These are phyloP conservation scores for Spiraea crenata DNA, from an alignment of 331 rosid genomes.

Conservation along the genomic window DNA sequence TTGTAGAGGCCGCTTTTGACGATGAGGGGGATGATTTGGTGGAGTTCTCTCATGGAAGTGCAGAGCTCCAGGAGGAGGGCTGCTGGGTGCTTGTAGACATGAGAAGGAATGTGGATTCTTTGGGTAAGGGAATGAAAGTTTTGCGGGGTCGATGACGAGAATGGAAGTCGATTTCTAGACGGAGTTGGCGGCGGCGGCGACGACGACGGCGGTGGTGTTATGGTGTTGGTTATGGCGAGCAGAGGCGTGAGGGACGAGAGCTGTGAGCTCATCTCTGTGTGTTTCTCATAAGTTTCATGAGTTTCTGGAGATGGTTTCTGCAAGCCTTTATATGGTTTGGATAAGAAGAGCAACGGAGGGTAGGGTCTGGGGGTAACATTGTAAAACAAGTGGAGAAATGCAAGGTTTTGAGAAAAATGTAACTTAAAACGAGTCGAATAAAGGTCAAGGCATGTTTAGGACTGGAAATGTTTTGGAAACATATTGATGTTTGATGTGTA, in stretches of 20 bases:
- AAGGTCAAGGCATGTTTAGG: too few relatives aligned
- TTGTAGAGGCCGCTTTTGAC: slow-evolving; percentile 68
- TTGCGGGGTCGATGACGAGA: background rate
- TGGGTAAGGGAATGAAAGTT: slow-evolving; percentile 41
- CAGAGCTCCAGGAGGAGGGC: slow-evolving; percentile 84
- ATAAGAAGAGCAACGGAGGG: background rate
- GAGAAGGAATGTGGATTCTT: slow-evolving; percentile 69
- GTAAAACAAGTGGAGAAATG: too few relatives aligned
- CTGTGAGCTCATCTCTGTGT: slow-evolving; percentile 50
- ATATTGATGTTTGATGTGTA: too few relatives aligned
- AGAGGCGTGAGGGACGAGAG: slow-evolving; percentile 23
- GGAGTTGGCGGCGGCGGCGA: background rate
- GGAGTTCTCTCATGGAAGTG: slow-evolving; percentile 66
- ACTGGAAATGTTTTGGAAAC: too few relatives aligned
- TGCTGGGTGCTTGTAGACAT: slow-evolving; percentile 83
- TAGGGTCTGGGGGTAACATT: too few relatives aligned
- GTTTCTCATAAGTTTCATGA: background rate
- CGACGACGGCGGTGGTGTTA: background rate
- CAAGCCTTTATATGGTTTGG: background rate
- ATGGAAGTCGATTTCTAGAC: background rate
- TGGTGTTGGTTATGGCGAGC: slow-evolving; percentile 22
- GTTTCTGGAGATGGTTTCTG: background rate
- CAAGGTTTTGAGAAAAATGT: too few relatives aligned
- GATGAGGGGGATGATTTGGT: slow-evolving; percentile 67
- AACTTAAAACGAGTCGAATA: too few relatives aligned